Conservation (phyloP, 257 asterid species). For the Nicotiana tomentosiformis region DNA sequence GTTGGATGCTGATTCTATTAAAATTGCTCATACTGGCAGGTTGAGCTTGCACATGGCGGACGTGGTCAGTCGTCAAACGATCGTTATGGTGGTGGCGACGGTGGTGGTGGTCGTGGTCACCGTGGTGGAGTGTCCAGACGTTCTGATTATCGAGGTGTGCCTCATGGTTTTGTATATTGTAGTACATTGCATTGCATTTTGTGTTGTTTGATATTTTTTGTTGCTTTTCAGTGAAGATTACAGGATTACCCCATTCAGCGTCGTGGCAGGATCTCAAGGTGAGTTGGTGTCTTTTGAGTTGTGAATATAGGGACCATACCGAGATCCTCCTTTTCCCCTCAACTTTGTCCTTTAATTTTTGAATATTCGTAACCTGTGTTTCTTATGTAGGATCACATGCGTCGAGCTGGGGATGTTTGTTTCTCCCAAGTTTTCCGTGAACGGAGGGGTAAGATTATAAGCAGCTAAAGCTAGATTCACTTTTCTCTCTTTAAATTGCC, state of each 20-base stretch:
- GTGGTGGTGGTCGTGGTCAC: constrained; percentile 65
- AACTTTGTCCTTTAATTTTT: background rate
- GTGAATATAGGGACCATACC: constrained; percentile 5
- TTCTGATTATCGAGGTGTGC: constrained; percentile 73
- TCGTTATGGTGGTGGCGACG: constrained; percentile 38
- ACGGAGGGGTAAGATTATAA: constrained; percentile 69
- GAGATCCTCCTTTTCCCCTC: background rate
- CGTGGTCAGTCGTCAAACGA: constrained; percentile 79
- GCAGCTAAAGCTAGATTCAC: background rate
- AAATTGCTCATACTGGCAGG: constrained; percentile 36
- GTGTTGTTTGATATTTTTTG: constrained; percentile 9
- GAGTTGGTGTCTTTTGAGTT: constrained; percentile 11
- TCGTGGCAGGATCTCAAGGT: constrained; percentile 99
- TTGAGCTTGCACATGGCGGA: constrained; percentile 99
- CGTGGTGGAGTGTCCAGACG: constrained; percentile 96
- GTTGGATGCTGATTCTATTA: background rate
- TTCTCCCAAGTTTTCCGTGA: constrained; percentile 95
- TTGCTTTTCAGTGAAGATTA: constrained; percentile 55
- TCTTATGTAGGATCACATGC: constrained; percentile 87
- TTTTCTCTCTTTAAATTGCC: background rate
- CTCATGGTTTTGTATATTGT: background rate
- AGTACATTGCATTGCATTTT: background rate
- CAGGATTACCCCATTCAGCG: constrained; percentile 89
- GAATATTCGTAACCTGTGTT: constrained; percentile 4
- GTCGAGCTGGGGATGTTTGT: constrained; percentile 99